phyloP scores from a whole-genome alignment of 2,329 filamentous ascomycete genomes.

The Phialemonium atrogriseum region DNA sequence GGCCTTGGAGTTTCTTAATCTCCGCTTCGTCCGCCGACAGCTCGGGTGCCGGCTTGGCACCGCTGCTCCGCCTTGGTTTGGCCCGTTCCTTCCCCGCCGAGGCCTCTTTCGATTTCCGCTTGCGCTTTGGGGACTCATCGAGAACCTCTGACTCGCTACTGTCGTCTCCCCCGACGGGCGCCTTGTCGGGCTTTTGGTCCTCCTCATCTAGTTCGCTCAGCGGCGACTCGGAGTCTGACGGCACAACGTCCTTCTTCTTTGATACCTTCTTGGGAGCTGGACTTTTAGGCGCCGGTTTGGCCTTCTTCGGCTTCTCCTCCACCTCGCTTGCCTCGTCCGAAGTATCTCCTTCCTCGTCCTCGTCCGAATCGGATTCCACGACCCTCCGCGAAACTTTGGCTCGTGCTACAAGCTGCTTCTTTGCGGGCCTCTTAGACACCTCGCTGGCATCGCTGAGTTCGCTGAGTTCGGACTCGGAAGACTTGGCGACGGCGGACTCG shows the following conservation, averaged over 20 bases:
- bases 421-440: slow-evolving; percentile 14
- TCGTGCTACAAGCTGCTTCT: too few species aligned
- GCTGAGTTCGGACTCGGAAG: slow-evolving; percentile 16
- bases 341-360: slow-evolving; percentile 16
- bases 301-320: slow-evolving; percentile 7
- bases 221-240: slow-evolving; percentile 3
- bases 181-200: slow-evolving; percentile 10
- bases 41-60: slow-evolving; percentile 21
- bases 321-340: slow-evolving; percentile 4
- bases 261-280: slow-evolving; percentile 6
- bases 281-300: slow-evolving; percentile 11
- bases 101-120: slow-evolving; percentile 41
- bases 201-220: slow-evolving; percentile 9
- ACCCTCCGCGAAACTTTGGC: too few species aligned
- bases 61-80: slow-evolving; percentile 7
- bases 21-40: slow-evolving; percentile 60
- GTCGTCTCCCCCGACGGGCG: slow-evolving; percentile 8
- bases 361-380: slow-evolving; percentile 17
- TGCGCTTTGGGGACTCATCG: slow-evolving; percentile 40
- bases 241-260: slow-evolving; percentile 4
- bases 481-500: slow-evolving; percentile 6
- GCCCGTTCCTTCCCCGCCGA: slow-evolving; percentile 31
- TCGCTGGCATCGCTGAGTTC: slow-evolving; percentile 13
- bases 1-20: slow-evolving; percentile 80
- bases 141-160: slow-evolving; percentile 5